These are phyloP conservation scores for Aspergillus ochraceoroseus DNA, from an alignment of 2,329 filamentous ascomycete genomes.

Conservation along the genomic window DNA sequence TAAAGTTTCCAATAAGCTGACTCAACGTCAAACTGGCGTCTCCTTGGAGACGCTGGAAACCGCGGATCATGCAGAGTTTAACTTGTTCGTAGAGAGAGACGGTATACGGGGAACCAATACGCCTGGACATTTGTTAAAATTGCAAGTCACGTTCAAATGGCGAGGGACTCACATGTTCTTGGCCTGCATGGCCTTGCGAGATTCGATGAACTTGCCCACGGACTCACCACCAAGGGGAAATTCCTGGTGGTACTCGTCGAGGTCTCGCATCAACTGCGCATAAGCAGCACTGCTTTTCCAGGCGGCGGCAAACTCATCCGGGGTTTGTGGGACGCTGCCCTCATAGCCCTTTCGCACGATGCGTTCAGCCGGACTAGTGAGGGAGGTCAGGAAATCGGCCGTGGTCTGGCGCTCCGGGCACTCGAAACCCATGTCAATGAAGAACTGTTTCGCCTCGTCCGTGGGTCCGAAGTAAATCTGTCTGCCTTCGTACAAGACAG, in stretches of 20 bases:
- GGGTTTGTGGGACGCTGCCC: conserved; percentile 59
- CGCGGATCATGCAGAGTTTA: conserved; percentile 72
- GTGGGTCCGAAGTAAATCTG: conserved; percentile 72
- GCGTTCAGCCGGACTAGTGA: conserved; percentile 62
- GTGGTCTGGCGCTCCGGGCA: conserved; percentile 66
- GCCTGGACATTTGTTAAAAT: conserved; percentile 32
- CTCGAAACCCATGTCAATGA: conserved; percentile 64
- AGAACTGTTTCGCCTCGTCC: conserved; percentile 57
- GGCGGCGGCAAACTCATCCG: conserved; percentile 60
- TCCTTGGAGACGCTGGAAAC: conserved; percentile 68
- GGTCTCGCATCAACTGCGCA: conserved; percentile 39
- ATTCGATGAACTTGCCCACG: conserved; percentile 39
- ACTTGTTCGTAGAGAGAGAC: conserved; percentile 73
- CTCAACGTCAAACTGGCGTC: conserved; percentile 71
- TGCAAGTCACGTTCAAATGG: neutral
- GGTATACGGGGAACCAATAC: conserved; percentile 73
- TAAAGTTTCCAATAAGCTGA: conserved; percentile 62
- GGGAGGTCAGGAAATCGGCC: conserved; percentile 65
- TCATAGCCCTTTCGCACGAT: conserved; percentile 57
- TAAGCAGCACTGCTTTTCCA: conserved; percentile 55
- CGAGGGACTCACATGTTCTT: conserved; percentile 32
- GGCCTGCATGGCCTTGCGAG: conserved; percentile 43
- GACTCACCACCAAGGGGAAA: conserved; percentile 43
- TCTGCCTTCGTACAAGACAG: conserved; percentile 68
- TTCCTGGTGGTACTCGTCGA: conserved; percentile 42